Evolutionary conservation across 2,329 filamentous ascomycete genomes (phyloP).

Genomic region (Davidsoniella australis): DNA sequence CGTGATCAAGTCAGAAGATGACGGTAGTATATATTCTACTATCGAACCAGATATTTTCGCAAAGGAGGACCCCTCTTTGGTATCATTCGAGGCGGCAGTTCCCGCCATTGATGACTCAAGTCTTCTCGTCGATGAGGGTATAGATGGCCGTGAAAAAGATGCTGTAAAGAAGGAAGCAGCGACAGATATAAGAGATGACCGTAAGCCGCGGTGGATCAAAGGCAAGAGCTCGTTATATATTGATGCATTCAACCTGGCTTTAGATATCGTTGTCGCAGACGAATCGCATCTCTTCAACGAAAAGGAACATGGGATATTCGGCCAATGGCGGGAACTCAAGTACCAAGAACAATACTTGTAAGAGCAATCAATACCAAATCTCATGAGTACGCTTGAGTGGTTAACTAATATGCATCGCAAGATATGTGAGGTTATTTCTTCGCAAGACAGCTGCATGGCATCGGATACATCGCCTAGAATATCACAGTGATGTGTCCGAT

Average conservation of each 20-base stretch:
- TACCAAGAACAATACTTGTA: slow-evolving; percentile 81
- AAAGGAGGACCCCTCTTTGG: not conserved
- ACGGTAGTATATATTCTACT: not conserved
- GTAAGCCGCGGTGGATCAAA: slow-evolving; percentile 42
- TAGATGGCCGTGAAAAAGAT: not conserved
- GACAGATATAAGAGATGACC: slow-evolving; percentile 17
- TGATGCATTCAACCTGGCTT: slow-evolving; percentile 85
- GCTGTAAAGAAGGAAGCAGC: slow-evolving; percentile 65
- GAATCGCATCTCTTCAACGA: slow-evolving; percentile 76
- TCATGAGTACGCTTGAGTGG: not conserved
- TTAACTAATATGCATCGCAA: slow-evolving; percentile 20
- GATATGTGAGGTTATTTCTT: slow-evolving; percentile 82
- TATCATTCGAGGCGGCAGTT: not conserved
- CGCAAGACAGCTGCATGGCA: slow-evolving; percentile 89
- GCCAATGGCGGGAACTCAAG: slow-evolving; percentile 50
- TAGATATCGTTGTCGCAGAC: slow-evolving; percentile 77
- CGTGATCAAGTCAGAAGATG: not conserved
- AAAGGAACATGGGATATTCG: slow-evolving; percentile 61
- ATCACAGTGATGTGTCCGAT: slow-evolving; percentile 69
- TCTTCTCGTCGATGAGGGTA: too few species aligned
- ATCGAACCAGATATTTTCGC: not conserved
- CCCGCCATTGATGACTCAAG: too few species aligned
- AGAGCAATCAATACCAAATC: not conserved
- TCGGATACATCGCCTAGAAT: slow-evolving; percentile 58
- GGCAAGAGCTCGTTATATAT: slow-evolving; percentile 87